phyloP scores from a whole-genome alignment of 345 rosid species.

The Heritiera fomes region DNA sequence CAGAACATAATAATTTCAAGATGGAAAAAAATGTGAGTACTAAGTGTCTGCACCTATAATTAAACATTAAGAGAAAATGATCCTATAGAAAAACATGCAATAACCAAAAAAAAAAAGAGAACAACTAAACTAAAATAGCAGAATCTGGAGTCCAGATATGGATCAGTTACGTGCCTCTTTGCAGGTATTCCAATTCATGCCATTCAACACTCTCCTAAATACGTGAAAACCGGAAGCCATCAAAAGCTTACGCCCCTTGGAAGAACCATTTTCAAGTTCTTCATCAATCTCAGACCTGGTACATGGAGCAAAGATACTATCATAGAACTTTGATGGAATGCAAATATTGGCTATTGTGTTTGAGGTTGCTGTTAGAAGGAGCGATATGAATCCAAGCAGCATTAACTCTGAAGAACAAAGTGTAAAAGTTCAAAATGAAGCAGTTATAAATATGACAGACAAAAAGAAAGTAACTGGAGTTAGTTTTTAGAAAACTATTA shows the following conservation, averaged over 20 bases:
- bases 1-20: slow-evolving; percentile 20
- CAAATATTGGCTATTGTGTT: slow-evolving; percentile 79
- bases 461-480: neutral
- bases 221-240: slow-evolving; percentile 34
- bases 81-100: neutral
- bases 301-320: slow-evolving; percentile 76
- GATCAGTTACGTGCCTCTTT: slow-evolving; percentile 53
- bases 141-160: neutral
- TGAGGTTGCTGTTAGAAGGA: slow-evolving; percentile 84
- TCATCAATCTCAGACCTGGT: slow-evolving; percentile 56
- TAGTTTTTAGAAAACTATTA: neutral
- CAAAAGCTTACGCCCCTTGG: slow-evolving; percentile 53
- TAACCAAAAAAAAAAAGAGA: neutral
- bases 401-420: slow-evolving; percentile 67
- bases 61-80: neutral
- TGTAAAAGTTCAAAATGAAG: slow-evolving; percentile 17
- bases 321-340: slow-evolving; percentile 83
- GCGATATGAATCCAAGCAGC: slow-evolving; percentile 98
- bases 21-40: neutral
- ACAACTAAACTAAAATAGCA: neutral
- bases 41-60: neutral
- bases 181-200: slow-evolving; percentile 53
- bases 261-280: slow-evolving; percentile 43
- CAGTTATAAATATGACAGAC: slow-evolving; percentile 19
- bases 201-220: slow-evolving; percentile 58